phyloP scores from a whole-genome alignment of 179 eudicot genomes.

The Kewa caespitosa region DNA sequence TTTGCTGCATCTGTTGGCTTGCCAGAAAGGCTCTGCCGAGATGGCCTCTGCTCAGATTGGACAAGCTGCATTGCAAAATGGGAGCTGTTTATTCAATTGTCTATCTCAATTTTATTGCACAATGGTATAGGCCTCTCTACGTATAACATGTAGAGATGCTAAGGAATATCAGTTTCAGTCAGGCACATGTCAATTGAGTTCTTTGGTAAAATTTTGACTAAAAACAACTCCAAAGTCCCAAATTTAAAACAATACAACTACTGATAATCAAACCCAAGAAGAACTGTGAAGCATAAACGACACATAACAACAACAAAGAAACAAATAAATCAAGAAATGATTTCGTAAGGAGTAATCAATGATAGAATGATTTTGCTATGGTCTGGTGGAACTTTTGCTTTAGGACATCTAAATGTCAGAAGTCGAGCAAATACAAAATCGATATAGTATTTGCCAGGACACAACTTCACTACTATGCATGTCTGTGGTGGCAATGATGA shows the following conservation, averaged over 20 bases:
- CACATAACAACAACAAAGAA: background rate
- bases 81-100: constrained; percentile 2
- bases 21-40: constrained; percentile 54
- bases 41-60: constrained; percentile 49
- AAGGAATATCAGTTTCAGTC: background rate
- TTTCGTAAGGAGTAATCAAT: too few species aligned
- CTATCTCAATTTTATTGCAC: constrained; percentile 14
- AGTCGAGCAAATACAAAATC: too few species aligned
- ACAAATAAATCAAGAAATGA: background rate
- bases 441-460: too few species aligned
- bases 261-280: too few species aligned
- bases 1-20: constrained; percentile 47
- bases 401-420: too few species aligned
- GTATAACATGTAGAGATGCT: background rate
- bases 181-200: background rate
- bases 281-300: background rate
- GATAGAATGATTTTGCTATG: too few species aligned
- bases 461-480: too few species aligned
- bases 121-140: background rate
- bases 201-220: background rate
- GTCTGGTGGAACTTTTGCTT: too few species aligned
- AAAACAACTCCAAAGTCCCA: background rate
- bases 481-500: too few species aligned
- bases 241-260: background rate
- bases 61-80: constrained; percentile 51